phyloP scores from a whole-genome alignment of 192 early-diverging fungal species.

The Mortierella alpina region DNA sequence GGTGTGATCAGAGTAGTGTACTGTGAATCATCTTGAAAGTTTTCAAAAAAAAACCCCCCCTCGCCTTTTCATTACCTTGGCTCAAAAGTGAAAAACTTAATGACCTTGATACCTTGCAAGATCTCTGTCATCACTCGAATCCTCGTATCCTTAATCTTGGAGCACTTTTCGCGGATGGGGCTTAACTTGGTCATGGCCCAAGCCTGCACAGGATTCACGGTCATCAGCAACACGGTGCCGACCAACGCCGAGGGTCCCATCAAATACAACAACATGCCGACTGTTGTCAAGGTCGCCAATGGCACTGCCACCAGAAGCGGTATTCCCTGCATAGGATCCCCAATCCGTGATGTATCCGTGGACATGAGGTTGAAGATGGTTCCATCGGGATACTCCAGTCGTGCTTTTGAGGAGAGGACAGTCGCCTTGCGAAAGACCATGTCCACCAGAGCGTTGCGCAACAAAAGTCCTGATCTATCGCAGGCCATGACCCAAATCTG shows the following conservation, averaged over 20 bases:
- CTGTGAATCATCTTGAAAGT: slow-evolving; percentile 4
- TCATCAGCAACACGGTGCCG: slow-evolving; percentile 74
- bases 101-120: slow-evolving; percentile 64
- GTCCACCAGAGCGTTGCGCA: slow-evolving; percentile 20
- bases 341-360: slow-evolving; percentile 40
- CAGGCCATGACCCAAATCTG: slow-evolving; percentile 4
- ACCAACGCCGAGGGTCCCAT: slow-evolving; percentile 84
- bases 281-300: slow-evolving; percentile 69
- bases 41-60: neutral
- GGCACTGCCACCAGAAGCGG: slow-evolving; percentile 66
- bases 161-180: slow-evolving; percentile 69
- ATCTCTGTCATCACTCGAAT: slow-evolving; percentile 65
- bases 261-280: slow-evolving; percentile 73
- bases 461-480: neutral
- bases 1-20: neutral
- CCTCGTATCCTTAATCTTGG: slow-evolving; percentile 61
- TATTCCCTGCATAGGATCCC: slow-evolving; percentile 10
- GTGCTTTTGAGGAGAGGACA: slow-evolving; percentile 31
- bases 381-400: slow-evolving; percentile 44
- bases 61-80: slow-evolving; percentile 43
- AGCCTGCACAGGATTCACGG: slow-evolving; percentile 59
- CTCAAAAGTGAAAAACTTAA: slow-evolving; percentile 73
- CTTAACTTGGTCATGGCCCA: slow-evolving; percentile 78
- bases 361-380: slow-evolving; percentile 62
- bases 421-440: slow-evolving; percentile 36